Evolutionary conservation across 2,329 filamentous ascomycete genomes (phyloP).

Genomic region (Colletotrichum plurivorum): DNA sequence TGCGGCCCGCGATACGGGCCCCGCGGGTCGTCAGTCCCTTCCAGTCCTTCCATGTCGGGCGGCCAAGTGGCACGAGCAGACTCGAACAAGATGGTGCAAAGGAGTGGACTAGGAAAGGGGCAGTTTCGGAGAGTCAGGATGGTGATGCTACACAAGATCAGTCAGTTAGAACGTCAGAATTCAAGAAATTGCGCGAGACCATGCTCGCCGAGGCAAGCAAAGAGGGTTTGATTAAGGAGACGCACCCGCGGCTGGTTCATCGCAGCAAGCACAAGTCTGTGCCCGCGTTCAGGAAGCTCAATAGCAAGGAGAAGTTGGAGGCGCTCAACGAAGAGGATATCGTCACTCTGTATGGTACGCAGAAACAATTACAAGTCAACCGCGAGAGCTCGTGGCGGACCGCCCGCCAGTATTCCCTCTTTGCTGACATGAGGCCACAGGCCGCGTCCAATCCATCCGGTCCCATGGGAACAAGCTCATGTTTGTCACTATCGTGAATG

Average conservation of each 20-base stretch:
- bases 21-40: slow-evolving; percentile 24
- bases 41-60: slow-evolving; percentile 33
- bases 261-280: slow-evolving; percentile 34
- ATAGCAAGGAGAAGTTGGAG: slow-evolving; percentile 15
- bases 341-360: slow-evolving; percentile 47
- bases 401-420: neutral
- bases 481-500: slow-evolving; percentile 86
- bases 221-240: slow-evolving; percentile 31
- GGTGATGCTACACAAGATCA: neutral
- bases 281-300: slow-evolving; percentile 34
- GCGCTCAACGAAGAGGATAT: slow-evolving; percentile 15
- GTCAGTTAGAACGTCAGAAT: slow-evolving; percentile 28
- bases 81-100: slow-evolving; percentile 22
- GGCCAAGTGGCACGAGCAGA: slow-evolving; percentile 31
- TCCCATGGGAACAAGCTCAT: slow-evolving; percentile 82
- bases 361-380: slow-evolving; percentile 24
- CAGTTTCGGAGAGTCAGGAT: slow-evolving; percentile 2
- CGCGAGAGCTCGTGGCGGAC: slow-evolving; percentile 1
- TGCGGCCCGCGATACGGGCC: slow-evolving; percentile 41
- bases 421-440: slow-evolving; percentile 55
- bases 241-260: slow-evolving; percentile 40
- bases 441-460: slow-evolving; percentile 82
- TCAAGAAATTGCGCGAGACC: slow-evolving; percentile 34
- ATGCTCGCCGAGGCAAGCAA: slow-evolving; percentile 24
- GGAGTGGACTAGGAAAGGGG: slow-evolving; percentile 18